These are phyloP conservation scores for Botrytis aclada DNA, from an alignment of 2,329 filamentous ascomycete species.

Conservation along the genomic window DNA sequence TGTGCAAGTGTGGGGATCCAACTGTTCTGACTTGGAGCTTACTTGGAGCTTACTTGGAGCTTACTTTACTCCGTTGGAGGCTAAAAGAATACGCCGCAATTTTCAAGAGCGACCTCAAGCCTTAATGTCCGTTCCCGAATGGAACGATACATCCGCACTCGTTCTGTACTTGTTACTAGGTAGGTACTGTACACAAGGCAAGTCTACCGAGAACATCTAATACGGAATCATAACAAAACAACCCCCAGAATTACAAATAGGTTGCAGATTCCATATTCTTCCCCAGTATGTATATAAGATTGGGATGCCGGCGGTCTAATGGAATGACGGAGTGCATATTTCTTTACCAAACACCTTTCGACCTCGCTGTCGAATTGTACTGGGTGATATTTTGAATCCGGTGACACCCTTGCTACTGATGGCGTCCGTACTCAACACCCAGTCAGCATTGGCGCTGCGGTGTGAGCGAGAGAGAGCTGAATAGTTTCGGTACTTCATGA, in stretches of 20 bases:
- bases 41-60: neutral
- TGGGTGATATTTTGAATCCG: neutral
- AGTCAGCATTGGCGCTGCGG: slow-evolving; percentile 11
- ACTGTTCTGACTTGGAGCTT: neutral
- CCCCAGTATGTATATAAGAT: neutral
- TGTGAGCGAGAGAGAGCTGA: slow-evolving; percentile 4
- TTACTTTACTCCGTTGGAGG: neutral
- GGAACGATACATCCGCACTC: neutral
- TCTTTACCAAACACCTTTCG: neutral
- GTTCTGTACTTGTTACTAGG: neutral
- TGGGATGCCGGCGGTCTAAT: neutral
- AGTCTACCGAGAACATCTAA: neutral
- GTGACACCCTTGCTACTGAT: neutral
- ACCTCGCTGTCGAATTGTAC: neutral
- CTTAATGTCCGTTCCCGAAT: neutral
- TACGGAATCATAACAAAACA: neutral
- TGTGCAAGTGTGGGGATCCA: neutral
- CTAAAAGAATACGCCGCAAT: neutral
- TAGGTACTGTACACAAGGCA: neutral
- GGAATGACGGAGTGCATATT: neutral
- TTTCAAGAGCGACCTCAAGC: neutral
- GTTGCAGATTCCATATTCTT: neutral
- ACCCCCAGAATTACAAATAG: neutral
- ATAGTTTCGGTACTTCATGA: slow-evolving; percentile 10
- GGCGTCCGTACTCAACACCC: neutral